Percentiles rank a stretch among this genome's conserved stretches.
Conservation (phyloP, 2,329 filamentous ascomycete genomes). For the Pseudopithomyces chartarum region DNA sequence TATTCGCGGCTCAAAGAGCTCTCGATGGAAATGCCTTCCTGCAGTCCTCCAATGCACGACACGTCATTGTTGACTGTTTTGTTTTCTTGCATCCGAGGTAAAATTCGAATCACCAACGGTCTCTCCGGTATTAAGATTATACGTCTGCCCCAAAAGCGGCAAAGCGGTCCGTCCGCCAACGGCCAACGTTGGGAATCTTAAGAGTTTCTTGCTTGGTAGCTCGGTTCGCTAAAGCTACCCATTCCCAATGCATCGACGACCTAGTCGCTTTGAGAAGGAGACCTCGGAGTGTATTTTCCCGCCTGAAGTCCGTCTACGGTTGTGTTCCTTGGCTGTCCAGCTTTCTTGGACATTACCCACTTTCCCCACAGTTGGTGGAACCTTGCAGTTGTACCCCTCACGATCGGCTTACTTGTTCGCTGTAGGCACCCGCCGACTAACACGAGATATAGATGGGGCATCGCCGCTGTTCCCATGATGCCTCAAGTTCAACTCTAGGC, state of each 20-base stretch:
- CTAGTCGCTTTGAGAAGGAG: neutral
- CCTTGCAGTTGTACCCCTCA: constrained; percentile 5
- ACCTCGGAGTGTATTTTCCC: neutral
- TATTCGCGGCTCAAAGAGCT: too few relatives aligned
- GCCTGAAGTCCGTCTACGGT: neutral
- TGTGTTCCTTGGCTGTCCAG: neutral
- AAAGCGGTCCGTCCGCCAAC: neutral
- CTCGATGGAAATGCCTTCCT: too few relatives aligned
- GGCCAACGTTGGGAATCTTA: neutral
- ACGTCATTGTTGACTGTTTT: too few relatives aligned
- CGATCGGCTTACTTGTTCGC: neutral
- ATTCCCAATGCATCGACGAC: neutral
- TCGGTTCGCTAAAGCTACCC: neutral
- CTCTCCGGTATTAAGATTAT: too few relatives aligned
- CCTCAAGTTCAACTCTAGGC: neutral
- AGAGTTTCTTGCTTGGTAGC: too few relatives aligned
- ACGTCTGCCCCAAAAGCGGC: neutral
- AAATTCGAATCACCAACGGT: too few relatives aligned
- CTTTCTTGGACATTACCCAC: neutral
- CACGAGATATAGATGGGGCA: constrained; percentile 4
- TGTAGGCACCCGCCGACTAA: neutral
- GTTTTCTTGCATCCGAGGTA: too few relatives aligned
- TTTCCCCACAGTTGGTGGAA: constrained; percentile 1
- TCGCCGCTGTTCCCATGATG: neutral
- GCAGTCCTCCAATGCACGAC: too few relatives aligned